Base-by-base conservation (phyloP, 768 basidiomycete genomes). In the Xerocomellus intermedius region DNA sequence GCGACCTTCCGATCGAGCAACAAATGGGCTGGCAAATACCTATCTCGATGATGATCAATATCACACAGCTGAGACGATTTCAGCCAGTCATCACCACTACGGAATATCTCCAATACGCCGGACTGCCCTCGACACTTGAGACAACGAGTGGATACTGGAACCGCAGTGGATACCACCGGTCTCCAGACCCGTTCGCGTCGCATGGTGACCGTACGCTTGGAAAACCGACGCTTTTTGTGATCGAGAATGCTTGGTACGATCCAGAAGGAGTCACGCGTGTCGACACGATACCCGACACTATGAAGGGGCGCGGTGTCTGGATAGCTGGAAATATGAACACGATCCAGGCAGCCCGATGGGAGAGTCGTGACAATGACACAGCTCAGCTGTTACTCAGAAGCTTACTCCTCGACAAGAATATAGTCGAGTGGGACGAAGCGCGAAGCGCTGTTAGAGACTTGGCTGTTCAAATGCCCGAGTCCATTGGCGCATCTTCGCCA, bases 201-300 rank as follows among this genome's bases (percentile, higher is more conserved):
- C 48, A 65, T 21, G 10, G 9, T n/a, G 59, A 66, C 17, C 55
- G 58, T 16, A 61, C 57, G 5, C 33, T 16, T 9, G 57, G 50
- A 38, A 55, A 57, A 54, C 63, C 54, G 8, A 66, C 54, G 30
- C 59, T 76, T 9, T 70, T 65, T 46, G 65, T 72, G 32, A 74
- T 78, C 46, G 67, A 72, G 42, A 79, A 79, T 60, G 41, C 63
- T 6, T 72, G 71, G 61, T 78, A 75, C 52, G 77, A 78, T 48
- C 74, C 74, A 9, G 43, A 56, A 19, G 64, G 62, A 24, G 61
- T 71, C 49, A 64, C 67, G 16, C 73, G 77, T 26, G 75, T 78
- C 46, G 74, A 78, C 56, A 56, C 42, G 52, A 45, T 76, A 47
- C 66, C 69, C 13, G 57, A 62, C 14, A 52, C 54, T 21, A 57